Percentiles rank a stretch among this genome's conserved stretches.
phyloP scores from a whole-genome alignment of 2,329 filamentous ascomycete genomes.

The Hypoxylon sp. region DNA sequence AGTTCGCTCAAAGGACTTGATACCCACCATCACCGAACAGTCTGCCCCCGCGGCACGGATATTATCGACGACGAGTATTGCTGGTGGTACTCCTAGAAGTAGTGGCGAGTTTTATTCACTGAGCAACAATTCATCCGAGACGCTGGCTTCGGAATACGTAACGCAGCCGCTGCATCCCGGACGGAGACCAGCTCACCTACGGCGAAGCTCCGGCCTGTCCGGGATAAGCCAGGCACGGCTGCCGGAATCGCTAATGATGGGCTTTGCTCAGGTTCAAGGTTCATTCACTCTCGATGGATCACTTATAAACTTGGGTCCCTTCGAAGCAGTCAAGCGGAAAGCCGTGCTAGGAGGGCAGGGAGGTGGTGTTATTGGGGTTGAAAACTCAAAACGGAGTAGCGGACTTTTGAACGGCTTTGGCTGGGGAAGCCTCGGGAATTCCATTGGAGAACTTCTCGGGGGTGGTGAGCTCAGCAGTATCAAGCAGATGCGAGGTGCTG shows the following conservation, averaged over 20 bases:
- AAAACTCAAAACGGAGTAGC: conserved; percentile 77
- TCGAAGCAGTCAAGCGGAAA: conserved; percentile 96
- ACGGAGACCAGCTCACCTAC: conserved; percentile 58
- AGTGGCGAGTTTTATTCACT: conserved; percentile 95
- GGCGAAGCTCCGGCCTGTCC: conserved; percentile 60
- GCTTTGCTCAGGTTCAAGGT: conserved; percentile 92
- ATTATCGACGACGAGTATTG: conserved; percentile 80
- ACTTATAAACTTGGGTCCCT: conserved; percentile 86
- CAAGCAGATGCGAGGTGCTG: conserved; percentile 91
- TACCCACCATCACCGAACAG: conserved; percentile 67
- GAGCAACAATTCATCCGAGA: conserved; percentile 96
- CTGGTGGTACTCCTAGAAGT: conserved; percentile 83
- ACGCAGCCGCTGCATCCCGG: conserved; percentile 60
- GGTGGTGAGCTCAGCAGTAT: conserved; percentile 90
- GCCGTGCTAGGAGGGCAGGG: conserved; percentile 89
- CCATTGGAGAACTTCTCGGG: conserved; percentile 87
- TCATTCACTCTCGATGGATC: conserved; percentile 94
- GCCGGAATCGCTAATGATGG: conserved; percentile 94
- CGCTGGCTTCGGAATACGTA: conserved; percentile 88
- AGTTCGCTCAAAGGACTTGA: conserved; percentile 57
- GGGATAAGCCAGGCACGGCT: conserved; percentile 58
- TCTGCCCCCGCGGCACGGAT: conserved; percentile 73
- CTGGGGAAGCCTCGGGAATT: conserved; percentile 89
- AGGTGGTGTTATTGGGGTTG: conserved; percentile 85
- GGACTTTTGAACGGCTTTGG: conserved; percentile 86